Base-by-base conservation (phyloP, 306 rosid species). In the Hippophae rhamnoides region DNA sequence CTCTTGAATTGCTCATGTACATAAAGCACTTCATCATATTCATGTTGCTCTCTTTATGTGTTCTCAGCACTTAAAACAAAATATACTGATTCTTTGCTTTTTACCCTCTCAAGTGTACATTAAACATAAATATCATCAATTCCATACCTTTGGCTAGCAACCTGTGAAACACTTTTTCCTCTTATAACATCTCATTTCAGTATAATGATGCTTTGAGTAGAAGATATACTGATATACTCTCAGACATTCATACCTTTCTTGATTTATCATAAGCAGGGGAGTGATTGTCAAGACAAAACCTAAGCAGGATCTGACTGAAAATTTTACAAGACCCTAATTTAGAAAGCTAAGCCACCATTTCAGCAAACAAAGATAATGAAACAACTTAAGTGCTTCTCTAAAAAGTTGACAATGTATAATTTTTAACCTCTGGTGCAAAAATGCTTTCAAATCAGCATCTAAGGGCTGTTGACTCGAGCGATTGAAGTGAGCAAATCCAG, bases 211-310 rank as follows among this genome's bases (percentile, higher is more conserved):
- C 3, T 31, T 31, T 2, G 38, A 31, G 38, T 31, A 31, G 38
- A 31, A 31, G 38, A 18, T 18, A 18, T 18, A 18, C 23, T 18
- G 23, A 18, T 18, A 18, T 18, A 18, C 23, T 18, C 23, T 18
- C 23, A 31, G 38, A 31, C 38, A 31, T 31, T 31, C 38, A 31
- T 31, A 31, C 38, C 38, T 31, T 31, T 31, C 82, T 67, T 49
- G 85, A 67, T 60, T 80, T 72, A 66, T 75, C 89, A 57, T 80
- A 78, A 67, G 77, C 80, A 69, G 87, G 86, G 83, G 89, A 69
- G 70, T 78, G 80, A 69, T 83, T 76, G 67, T 80, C 87, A 76
- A 86, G 60, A 72, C 89, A 83, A 61, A 48, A 58, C 48, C 81
- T 75, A 40, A 86, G 72, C 84, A 81, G 63, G 61, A 70, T 69